Conservation (phyloP, 2,329 filamentous ascomycete species). For the Lanzia echinophila region DNA sequence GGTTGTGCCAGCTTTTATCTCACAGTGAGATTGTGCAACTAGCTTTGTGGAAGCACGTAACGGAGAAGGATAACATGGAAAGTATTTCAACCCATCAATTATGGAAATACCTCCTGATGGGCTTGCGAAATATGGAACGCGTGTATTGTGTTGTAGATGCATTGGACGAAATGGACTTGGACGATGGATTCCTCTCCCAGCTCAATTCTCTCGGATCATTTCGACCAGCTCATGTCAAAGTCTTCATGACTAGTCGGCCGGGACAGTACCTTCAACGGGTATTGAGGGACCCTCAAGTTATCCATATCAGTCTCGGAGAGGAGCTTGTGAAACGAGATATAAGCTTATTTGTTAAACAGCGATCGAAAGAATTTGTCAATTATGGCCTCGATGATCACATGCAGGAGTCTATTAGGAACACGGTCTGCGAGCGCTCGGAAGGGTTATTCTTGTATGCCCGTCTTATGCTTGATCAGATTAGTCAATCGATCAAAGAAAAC, state of each 20-base stretch:
- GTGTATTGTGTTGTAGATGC: constrained; percentile 43
- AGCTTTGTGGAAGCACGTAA: background rate
- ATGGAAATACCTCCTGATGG: constrained; percentile 27
- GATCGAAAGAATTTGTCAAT: background rate
- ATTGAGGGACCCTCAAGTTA: constrained; percentile 24
- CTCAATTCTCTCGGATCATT: constrained; percentile 31
- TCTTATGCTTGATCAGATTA: constrained; percentile 7
- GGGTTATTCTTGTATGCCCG: constrained; percentile 9
- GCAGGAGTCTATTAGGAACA: background rate
- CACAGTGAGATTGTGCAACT: constrained; percentile 13
- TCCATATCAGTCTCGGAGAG: constrained; percentile 35
- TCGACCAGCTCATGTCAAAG: constrained; percentile 32
- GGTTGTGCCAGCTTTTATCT: constrained; percentile 29
- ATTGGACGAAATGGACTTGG: constrained; percentile 42
- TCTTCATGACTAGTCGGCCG: constrained; percentile 40
- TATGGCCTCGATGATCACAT: background rate
- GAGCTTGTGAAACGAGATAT: constrained; percentile 34
- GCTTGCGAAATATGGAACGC: constrained; percentile 13
- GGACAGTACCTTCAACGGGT: constrained; percentile 28
- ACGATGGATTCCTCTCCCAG: constrained; percentile 31
- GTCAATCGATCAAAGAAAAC: background rate
- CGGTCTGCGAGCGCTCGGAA: background rate
- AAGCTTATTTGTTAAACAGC: background rate
- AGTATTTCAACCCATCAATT: constrained; percentile 19
- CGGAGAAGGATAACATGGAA: constrained; percentile 4